phyloP scores from a whole-genome alignment of 352 stramenopile species.

The Peronospora destructor region DNA sequence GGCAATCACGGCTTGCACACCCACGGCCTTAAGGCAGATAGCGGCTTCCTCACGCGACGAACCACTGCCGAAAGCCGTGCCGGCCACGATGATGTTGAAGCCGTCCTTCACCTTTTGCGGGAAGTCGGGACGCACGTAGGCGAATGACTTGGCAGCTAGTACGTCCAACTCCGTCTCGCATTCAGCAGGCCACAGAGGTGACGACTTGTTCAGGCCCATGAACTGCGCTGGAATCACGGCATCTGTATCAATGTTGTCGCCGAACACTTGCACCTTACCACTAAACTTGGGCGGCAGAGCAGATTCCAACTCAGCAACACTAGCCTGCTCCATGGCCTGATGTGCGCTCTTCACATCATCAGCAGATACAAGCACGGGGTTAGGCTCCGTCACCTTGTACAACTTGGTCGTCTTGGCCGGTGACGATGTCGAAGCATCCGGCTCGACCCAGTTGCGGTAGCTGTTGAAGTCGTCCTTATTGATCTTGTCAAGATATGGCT shows the following conservation, averaged over 20 bases:
- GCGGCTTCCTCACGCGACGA: constrained; percentile 76
- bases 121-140: constrained; percentile 78
- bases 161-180: constrained; percentile 78
- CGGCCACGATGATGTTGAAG: constrained; percentile 77
- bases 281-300: constrained; percentile 48
- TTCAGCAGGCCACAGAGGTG: constrained; percentile 66
- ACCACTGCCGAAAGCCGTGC: constrained; percentile 63
- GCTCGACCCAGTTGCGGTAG: constrained; percentile 69
- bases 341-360: constrained; percentile 25
- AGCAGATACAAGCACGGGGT: constrained; percentile 33
- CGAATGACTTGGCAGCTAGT: constrained; percentile 72
- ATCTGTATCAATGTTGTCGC: constrained; percentile 79
- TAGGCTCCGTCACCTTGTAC: constrained; percentile 40
- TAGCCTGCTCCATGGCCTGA: constrained; percentile 49
- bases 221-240: constrained; percentile 78
- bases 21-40: constrained; percentile 75
- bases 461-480: constrained; percentile 69
- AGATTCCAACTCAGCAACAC: constrained; percentile 47
- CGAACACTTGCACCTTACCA: constrained; percentile 66
- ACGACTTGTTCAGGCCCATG: constrained; percentile 76
- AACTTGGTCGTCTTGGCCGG: constrained; percentile 20
- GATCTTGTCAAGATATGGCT: constrained; percentile 53
- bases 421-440: constrained; percentile 22
- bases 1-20: constrained; percentile 74
- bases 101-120: constrained; percentile 57